These are phyloP conservation scores for Paecilomyces sp. DNA, from an alignment of 2,329 filamentous ascomycete species.

Conservation along the genomic window DNA sequence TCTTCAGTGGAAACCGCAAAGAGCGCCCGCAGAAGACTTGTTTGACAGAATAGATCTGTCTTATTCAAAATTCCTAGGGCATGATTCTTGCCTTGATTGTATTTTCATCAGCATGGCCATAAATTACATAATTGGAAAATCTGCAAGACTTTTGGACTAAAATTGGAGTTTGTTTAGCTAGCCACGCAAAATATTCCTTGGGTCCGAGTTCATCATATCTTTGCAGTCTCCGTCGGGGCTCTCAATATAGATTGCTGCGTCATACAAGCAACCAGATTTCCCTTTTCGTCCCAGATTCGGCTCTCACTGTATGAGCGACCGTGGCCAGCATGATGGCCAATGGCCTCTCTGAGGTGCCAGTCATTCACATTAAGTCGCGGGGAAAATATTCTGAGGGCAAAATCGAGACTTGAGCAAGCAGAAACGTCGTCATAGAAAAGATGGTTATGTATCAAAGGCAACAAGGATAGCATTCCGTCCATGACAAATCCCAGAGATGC, in stretches of 20 bases:
- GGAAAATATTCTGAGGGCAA: constrained; percentile 39
- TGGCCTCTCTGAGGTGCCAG: constrained; percentile 41
- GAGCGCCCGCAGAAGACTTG: neutral
- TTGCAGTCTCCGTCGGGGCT: neutral
- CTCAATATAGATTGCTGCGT: constrained; percentile 37
- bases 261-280: constrained; percentile 40
- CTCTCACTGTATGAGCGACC: constrained; percentile 41
- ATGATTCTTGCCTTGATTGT: neutral
- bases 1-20: neutral
- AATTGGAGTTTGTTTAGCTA: no score
- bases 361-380: constrained; percentile 29
- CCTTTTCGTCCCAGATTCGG: constrained; percentile 38
- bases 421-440: constrained; percentile 38
- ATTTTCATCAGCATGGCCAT: neutral
- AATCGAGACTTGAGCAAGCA: constrained; percentile 43
- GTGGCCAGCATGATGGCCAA: constrained; percentile 28
- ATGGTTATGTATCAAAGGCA: constrained; percentile 37
- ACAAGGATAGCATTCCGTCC: constrained; percentile 39
- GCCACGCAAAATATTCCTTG: no score
- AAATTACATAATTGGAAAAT: no score
- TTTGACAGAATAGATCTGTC: no score
- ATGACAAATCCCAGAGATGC: constrained; percentile 37
- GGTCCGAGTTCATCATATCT: neutral
- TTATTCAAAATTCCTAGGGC: neutral
- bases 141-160: no score